Percentiles rank a stretch among this genome's conserved stretches.
Evolutionary conservation across 345 rosid genomes (phyloP).

Genomic region (Ceriops zippeliana): DNA sequence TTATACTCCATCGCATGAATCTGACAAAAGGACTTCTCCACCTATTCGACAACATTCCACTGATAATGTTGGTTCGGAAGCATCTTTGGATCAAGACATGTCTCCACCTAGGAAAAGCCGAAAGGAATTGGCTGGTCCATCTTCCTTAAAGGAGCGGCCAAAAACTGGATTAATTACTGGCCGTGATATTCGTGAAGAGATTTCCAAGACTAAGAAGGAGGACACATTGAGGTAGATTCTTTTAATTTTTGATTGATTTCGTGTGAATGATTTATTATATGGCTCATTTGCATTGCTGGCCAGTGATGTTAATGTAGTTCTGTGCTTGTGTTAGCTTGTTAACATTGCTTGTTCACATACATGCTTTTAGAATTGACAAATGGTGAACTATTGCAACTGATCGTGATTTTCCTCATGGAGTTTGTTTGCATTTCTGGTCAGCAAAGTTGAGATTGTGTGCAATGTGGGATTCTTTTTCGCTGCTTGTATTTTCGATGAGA

Average conservation of each 20-base stretch:
- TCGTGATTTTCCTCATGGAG: too few species aligned
- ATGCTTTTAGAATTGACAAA: too few species aligned
- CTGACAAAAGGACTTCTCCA: constrained; percentile 10
- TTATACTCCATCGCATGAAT: constrained; percentile 32
- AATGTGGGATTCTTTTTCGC: too few species aligned
- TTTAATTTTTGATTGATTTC: background rate
- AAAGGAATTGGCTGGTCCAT: constrained; percentile 35
- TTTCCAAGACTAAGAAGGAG: constrained; percentile 55
- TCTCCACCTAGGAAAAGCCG: constrained; percentile 59
- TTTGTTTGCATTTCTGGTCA: too few species aligned
- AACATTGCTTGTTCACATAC: too few species aligned
- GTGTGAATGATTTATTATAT: background rate
- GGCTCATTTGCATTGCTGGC: too few species aligned
- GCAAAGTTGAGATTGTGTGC: too few species aligned
- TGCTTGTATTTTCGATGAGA: too few species aligned
- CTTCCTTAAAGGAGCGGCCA: constrained; percentile 34
- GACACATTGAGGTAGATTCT: constrained; percentile 51
- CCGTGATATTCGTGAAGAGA: constrained; percentile 52
- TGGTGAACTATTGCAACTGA: too few species aligned
- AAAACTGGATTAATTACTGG: constrained; percentile 74
- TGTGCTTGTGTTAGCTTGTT: too few species aligned
- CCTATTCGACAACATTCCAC: constrained; percentile 19
- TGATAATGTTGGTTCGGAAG: constrained; percentile 3
- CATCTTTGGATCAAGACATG: constrained; percentile 36
- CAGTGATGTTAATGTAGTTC: too few species aligned